A percentile compares a stretch with the other conserved stretches of the same genome.
phyloP scores from a whole-genome alignment of 2,329 filamentous ascomycete genomes.

The Aspergillus carbonarius region DNA sequence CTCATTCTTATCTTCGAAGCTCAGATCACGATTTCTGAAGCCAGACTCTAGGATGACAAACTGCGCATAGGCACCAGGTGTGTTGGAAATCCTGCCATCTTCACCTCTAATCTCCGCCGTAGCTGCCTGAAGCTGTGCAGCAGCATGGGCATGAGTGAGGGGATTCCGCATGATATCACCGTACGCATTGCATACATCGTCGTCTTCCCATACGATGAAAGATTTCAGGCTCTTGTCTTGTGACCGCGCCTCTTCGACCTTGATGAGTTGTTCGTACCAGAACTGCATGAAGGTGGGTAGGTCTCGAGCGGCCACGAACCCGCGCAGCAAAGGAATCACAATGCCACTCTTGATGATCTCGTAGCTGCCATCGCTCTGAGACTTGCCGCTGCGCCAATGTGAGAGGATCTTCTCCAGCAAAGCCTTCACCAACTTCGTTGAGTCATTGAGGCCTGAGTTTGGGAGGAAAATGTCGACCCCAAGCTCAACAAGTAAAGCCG shows the following conservation, averaged over 20 bases:
- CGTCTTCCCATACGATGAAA: conserved; percentile 48
- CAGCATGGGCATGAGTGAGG: conserved; percentile 29
- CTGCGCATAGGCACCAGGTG: conserved; percentile 33
- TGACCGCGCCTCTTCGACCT: conserved; percentile 35
- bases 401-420: conserved; percentile 37
- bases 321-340: conserved; percentile 41
- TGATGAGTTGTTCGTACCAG: conserved; percentile 42
- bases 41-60: conserved; percentile 39
- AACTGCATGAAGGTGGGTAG: conserved; percentile 39
- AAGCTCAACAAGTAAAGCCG: conserved; percentile 42
- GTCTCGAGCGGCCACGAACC: conserved; percentile 43
- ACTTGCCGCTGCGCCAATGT: conserved; percentile 29
- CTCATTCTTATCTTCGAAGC: conserved; percentile 25
- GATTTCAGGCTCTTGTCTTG: conserved; percentile 19
- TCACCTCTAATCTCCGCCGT: conserved; percentile 28
- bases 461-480: conserved; percentile 46
- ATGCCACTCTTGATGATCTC: conserved; percentile 38
- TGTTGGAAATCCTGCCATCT: conserved; percentile 27
- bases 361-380: conserved; percentile 25
- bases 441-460: conserved; percentile 42
- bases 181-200: conserved; percentile 41
- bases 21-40: conserved; percentile 27
- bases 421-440: conserved; percentile 35
- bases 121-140: conserved; percentile 32
- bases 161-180: conserved; percentile 34